Evolutionary conservation across 2,329 filamentous ascomycete genomes (phyloP), one percentile per base, ranked within the genome.

Genomic region (Epichloe festucae): DNA sequence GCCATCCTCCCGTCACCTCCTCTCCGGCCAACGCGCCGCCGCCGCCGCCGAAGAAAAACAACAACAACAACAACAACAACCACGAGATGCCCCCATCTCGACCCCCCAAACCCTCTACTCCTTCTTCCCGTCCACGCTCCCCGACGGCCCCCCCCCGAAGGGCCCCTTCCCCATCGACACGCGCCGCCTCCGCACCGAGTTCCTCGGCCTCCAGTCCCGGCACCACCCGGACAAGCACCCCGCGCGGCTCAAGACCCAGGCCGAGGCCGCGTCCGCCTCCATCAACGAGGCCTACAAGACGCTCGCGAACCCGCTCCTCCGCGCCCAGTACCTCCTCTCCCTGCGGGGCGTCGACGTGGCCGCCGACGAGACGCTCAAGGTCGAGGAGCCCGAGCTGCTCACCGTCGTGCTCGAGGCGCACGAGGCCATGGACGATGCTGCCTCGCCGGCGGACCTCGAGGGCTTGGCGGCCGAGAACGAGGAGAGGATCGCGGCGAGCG

Each of bases 271-370:
- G n/a, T 93, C 86, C 10, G 79, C 88, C 7, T 77, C 80, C 27
- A 90, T 97, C 66, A 97, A 97, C 73, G 84, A 89, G 58, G 93
- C 93, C 0, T 97, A 94, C 75, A 84, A 81, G 62, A 95, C 90
- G 3, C 78, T 98, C 0, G 73, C 79, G 48, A 80, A 84, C 59
- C 90, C 93, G 15, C 73, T 98, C 12, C 68, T 79, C 46, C 81
- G 93, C 23, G 90, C 91, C n/a, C 89, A 96, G 66, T 95, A 97
- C 65, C 71, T 97, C 5, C 77, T 97, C 4, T 70, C 84, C 54
- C 76, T 83, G 50, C 77, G 83, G 41, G 88, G 84, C 0, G 77
- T 90, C 19, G 87, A 95, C 62, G 81, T 93, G 0, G 82, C 81
- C 1, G 81, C 83, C 59, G 89, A 96, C 61, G 89, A 94, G 69